phyloP scores from a whole-genome alignment of 495 filamentous ascomycete genomes.

The Aspergillus olivimuriae region DNA sequence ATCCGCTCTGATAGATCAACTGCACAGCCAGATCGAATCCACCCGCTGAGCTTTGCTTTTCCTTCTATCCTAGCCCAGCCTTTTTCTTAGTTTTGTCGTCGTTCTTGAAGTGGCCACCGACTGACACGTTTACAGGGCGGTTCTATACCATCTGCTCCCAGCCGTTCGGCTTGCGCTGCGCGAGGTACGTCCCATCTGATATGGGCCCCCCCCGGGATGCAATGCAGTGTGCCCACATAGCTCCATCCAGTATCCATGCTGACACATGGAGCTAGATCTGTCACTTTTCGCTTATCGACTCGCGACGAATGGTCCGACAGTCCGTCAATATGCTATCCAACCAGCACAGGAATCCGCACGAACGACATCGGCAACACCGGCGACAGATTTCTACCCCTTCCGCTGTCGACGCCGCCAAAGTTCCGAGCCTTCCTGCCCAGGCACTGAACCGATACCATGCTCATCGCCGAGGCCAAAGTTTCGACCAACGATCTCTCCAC shows the following conservation, averaged over 20 bases:
- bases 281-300: constrained; percentile 11
- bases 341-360: constrained; percentile 57
- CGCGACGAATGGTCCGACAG: constrained; percentile 10
- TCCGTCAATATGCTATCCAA: constrained; percentile 67
- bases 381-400: constrained; percentile 85
- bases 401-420: constrained; percentile 62
- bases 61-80: constrained; percentile 10
- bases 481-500: constrained; percentile 59
- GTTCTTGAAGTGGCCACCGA: constrained; percentile 24
- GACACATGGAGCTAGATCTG: constrained; percentile 13
- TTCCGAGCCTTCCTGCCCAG: constrained; percentile 52
- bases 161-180: constrained; percentile 17
- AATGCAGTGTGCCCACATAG: constrained; percentile 4
- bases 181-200: constrained; percentile 17
- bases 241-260: constrained; percentile 8
- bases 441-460: constrained; percentile 43
- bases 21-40: constrained; percentile 12
- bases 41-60: constrained; percentile 10
- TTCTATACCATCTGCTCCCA: constrained; percentile 18
- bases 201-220: constrained; percentile 1
- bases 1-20: constrained; percentile 6
- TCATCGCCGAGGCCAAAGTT: constrained; percentile 72
- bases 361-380: constrained; percentile 69
- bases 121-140: constrained; percentile 35
- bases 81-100: constrained; percentile 13